phyloP scores from a whole-genome alignment of 2,329 filamentous ascomycete genomes.

The Aspergillus cejpii region DNA sequence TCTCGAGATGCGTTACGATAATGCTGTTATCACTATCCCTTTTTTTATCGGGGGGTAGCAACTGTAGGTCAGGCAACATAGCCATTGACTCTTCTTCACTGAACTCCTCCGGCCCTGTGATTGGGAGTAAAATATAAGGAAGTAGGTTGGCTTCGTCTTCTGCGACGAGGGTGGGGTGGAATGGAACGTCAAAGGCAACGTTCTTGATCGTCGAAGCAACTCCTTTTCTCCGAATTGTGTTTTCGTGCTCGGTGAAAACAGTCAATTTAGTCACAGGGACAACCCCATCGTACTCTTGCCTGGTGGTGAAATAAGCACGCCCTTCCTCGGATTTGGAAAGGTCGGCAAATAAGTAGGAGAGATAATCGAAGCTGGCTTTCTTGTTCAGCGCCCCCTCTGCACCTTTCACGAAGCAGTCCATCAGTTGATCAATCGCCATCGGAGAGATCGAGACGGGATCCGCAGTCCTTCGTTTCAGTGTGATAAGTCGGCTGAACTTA shows the following conservation, averaged over 20 bases:
- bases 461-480: conserved; percentile 61
- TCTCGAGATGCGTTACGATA: conserved; percentile 82
- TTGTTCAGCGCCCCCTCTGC: conserved; percentile 76
- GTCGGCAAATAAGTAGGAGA: conserved; percentile 91
- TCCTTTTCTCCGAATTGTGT: conserved; percentile 76
- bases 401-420: conserved; percentile 95
- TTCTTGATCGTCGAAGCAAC: conserved; percentile 97
- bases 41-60: conserved; percentile 82
- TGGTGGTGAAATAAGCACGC: conserved; percentile 64
- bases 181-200: conserved; percentile 70
- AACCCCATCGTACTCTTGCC: conserved; percentile 69
- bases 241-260: conserved; percentile 88
- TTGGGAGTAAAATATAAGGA: conserved; percentile 80
- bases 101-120: conserved; percentile 84
- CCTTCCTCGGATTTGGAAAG: conserved; percentile 73
- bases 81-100: conserved; percentile 74
- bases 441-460: conserved; percentile 65
- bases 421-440: conserved; percentile 75
- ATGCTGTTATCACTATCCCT: conserved; percentile 71
- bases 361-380: conserved; percentile 80
- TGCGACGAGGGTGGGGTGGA: conserved; percentile 64
- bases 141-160: conserved; percentile 71
- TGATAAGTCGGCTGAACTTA: conserved; percentile 60
- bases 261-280: conserved; percentile 88
- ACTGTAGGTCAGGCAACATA: conserved; percentile 85